Evolutionary conservation across 805 yeast species (phyloP).

Genomic region (Citeromyces nyonsensis): DNA sequence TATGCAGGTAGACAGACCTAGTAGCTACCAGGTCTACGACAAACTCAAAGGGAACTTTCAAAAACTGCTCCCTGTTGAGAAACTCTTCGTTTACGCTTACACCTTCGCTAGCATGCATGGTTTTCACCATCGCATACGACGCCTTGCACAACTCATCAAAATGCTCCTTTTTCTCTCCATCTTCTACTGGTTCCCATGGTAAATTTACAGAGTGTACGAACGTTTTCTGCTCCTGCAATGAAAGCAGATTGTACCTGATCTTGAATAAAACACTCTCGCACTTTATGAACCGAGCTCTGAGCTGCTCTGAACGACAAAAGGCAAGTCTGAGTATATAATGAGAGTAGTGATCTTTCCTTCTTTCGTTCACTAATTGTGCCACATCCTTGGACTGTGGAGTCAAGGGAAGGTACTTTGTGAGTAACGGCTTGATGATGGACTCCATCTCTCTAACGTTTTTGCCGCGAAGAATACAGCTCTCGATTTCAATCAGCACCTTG

Average conservation of each 20-base stretch:
- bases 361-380: conserved; percentile 30
- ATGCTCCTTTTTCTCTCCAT: conserved; percentile 40
- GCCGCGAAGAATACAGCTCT: conserved; percentile 53
- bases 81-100: conserved; percentile 29
- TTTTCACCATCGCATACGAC: conserved; percentile 25
- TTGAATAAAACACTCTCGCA: conserved; percentile 67
- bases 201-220: conserved; percentile 55
- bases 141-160: conserved; percentile 38
- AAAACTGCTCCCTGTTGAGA: conserved; percentile 48
- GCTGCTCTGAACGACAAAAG: conserved; percentile 76
- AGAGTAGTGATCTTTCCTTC: conserved; percentile 82
- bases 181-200: conserved; percentile 54
- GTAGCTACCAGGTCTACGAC: conserved; percentile 64
- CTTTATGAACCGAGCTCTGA: conserved; percentile 62
- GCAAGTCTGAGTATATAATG: conserved; percentile 83
- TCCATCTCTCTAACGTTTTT: conserved; percentile 53
- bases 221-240: conserved; percentile 48
- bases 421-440: conserved; percentile 42
- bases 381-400: conserved; percentile 25
- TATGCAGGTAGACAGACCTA: conserved; percentile 50
- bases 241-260: conserved; percentile 51
- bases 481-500: conserved; percentile 72
- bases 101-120: conserved; percentile 16
- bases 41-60: conserved; percentile 77
- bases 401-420: conserved; percentile 54